phyloP scores from a whole-genome alignment of 2,329 filamentous ascomycete species.

The Claviceps sp. region DNA sequence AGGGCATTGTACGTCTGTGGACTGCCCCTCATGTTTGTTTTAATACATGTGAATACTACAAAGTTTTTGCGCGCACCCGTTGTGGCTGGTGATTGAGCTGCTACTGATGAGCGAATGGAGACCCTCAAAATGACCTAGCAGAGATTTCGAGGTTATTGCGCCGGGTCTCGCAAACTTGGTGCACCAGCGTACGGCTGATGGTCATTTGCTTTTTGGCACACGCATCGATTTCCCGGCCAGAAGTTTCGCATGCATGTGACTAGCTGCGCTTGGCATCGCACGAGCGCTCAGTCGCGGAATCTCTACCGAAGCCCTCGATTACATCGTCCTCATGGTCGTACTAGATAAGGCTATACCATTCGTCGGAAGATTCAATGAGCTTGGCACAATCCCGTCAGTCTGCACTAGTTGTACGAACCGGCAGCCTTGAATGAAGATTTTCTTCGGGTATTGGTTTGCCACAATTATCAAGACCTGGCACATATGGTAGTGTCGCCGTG shows the following conservation, averaged over 20 bases:
- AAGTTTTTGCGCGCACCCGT: background rate
- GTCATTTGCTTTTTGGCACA: background rate
- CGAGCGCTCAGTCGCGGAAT: conserved; percentile 13
- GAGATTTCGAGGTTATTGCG: too few species aligned
- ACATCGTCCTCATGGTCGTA: conserved; percentile 19
- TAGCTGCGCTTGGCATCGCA: conserved; percentile 13
- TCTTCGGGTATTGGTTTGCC: conserved; percentile 16
- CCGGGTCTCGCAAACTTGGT: background rate
- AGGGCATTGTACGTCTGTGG: conserved; percentile 6
- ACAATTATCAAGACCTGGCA: conserved; percentile 5
- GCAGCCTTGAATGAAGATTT: conserved; percentile 16
- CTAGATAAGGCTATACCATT: conserved; percentile 17
- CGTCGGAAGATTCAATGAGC: conserved; percentile 19
- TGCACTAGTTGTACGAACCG: conserved; percentile 15
- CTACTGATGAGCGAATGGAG: too few species aligned
- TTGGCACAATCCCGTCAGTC: conserved; percentile 23
- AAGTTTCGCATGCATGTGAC: background rate
- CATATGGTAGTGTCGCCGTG: conserved; percentile 9
- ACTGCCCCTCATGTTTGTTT: background rate
- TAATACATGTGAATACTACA: conserved; percentile 1
- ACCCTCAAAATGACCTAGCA: too few species aligned
- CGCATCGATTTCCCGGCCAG: background rate
- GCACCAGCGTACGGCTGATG: background rate
- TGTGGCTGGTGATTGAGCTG: background rate
- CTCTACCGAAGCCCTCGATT: conserved; percentile 14